These are phyloP conservation scores for Picea mariana DNA, from an alignment of 83 land plant species.

Conservation along the genomic window DNA sequence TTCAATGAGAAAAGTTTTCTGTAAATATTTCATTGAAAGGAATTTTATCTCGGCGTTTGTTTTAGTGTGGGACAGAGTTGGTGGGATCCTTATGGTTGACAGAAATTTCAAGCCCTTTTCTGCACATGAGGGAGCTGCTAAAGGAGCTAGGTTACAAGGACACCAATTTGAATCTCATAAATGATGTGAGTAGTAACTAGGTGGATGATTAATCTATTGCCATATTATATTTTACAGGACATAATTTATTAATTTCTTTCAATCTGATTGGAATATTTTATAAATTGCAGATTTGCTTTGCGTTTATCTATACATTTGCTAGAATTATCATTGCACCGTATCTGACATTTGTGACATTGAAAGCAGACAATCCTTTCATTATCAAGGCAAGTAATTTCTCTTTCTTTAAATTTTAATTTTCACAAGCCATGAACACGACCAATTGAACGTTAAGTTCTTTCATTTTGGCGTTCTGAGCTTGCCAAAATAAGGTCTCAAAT, in stretches of 20 bases:
- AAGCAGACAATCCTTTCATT: slow-evolving; percentile 63
- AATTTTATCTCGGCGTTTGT: not conserved
- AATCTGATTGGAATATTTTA: not conserved
- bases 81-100: slow-evolving; percentile 77
- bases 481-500: too few relatives aligned
- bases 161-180: slow-evolving; percentile 60
- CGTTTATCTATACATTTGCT: slow-evolving; percentile 70
- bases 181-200: slow-evolving; percentile 60
- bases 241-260: not conserved
- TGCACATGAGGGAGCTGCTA: slow-evolving; percentile 85
- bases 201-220: not conserved
- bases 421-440: slow-evolving; percentile 17
- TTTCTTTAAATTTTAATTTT: not conserved
- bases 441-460: not conserved
- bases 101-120: slow-evolving; percentile 89
- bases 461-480: too few relatives aligned
- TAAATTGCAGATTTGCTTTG: slow-evolving; percentile 65
- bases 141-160: slow-evolving; percentile 87
- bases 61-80: slow-evolving; percentile 89
- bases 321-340: slow-evolving; percentile 81
- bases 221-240: not conserved
- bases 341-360: slow-evolving; percentile 55
- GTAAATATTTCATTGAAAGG: not conserved
- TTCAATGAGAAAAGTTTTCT: not conserved
- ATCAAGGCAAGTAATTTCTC: slow-evolving; percentile 66